Conservation (phyloP, 441 rosid species). For the Theobroma grandiflorum region DNA sequence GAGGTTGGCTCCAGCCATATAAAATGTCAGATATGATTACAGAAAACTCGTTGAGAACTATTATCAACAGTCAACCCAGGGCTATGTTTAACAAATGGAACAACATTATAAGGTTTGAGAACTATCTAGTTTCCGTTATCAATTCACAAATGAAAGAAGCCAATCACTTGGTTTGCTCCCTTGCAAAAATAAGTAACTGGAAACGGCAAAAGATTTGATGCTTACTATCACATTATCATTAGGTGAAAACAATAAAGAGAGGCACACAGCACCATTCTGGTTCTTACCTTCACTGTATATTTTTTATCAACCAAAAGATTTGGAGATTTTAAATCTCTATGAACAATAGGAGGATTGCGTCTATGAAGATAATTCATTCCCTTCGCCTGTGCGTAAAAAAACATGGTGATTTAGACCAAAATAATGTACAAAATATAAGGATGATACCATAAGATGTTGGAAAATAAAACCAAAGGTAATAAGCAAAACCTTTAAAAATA, state of each 20-base stretch:
- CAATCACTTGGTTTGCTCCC: slow-evolving; percentile 16
- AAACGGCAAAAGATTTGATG: neutral
- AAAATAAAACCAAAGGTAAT: neutral
- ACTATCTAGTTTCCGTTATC: neutral
- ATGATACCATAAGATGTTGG: slow-evolving; percentile 1
- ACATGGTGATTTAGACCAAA: slow-evolving; percentile 29
- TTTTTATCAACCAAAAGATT: slow-evolving; percentile 97
- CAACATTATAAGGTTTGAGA: neutral
- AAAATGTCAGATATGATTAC: neutral
- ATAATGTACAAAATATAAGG: slow-evolving; percentile 22
- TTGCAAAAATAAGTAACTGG: neutral
- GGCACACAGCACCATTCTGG: neutral
- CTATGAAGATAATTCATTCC: slow-evolving; percentile 99
- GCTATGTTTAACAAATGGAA: slow-evolving; percentile 9
- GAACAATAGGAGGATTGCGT: slow-evolving; percentile 95
- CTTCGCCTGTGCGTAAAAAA: slow-evolving; percentile 71
- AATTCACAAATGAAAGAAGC: neutral
- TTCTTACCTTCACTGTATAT: slow-evolving; percentile 89
- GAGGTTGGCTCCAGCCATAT: neutral
- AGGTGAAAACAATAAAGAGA: neutral
- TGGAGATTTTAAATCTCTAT: slow-evolving; percentile 97
- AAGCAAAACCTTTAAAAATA: slow-evolving; percentile 29
- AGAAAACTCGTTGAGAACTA: neutral
- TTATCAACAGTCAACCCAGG: neutral
- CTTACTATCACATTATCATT: slow-evolving; percentile 11